Conservation (phyloP, 495 filamentous ascomycete genomes). For the Neurospora intermedia region DNA sequence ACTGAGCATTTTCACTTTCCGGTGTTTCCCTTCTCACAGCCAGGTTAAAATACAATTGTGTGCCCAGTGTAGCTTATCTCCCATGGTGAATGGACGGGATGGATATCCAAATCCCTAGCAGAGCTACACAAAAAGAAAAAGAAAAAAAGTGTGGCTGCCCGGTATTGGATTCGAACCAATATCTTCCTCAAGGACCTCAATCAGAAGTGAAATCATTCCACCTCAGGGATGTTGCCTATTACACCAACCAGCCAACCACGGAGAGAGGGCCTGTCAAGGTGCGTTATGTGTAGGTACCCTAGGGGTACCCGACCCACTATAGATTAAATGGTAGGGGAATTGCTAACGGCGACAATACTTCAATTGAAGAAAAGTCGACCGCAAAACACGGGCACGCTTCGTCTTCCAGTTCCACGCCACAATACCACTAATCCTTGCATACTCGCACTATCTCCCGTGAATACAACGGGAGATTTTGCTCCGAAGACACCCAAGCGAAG, state of each 20-base stretch:
- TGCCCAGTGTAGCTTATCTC: too few relatives aligned
- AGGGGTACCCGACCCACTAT: not conserved
- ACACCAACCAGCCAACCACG: not conserved
- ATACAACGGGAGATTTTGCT: not conserved
- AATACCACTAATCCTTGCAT: not conserved
- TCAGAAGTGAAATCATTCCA: not conserved
- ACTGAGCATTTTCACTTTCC: too few relatives aligned
- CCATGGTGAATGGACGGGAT: too few relatives aligned
- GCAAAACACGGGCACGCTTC: too few relatives aligned
- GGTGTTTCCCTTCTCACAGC: too few relatives aligned
- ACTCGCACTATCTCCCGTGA: not conserved
- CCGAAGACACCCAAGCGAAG: not conserved
- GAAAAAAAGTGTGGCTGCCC: not conserved
- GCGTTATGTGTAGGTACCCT: not conserved
- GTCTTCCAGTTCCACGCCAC: not conserved
- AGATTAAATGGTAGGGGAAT: too few relatives aligned
- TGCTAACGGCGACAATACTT: too few relatives aligned
- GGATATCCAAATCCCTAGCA: too few relatives aligned
- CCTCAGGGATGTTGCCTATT: not conserved
- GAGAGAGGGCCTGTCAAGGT: not conserved
- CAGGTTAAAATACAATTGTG: too few relatives aligned
- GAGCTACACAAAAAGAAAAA: not conserved
- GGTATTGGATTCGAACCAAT: not conserved
- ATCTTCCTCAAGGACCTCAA: not conserved
- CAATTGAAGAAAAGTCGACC: too few relatives aligned